phyloP scores from a whole-genome alignment of 192 early-diverging fungal species.

The Coemansia sp. region DNA sequence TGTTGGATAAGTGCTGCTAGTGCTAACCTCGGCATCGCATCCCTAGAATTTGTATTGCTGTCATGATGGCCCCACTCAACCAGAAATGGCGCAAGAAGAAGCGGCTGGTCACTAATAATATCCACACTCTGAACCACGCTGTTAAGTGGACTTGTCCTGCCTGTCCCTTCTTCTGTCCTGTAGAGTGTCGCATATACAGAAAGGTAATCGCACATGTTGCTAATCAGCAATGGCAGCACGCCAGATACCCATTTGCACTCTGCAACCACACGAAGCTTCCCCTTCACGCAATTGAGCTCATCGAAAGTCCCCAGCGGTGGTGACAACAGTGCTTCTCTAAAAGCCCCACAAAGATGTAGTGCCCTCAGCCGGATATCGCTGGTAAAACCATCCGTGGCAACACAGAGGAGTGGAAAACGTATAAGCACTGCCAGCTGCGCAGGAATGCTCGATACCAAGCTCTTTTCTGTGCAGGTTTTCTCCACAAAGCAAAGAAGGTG shows the following conservation, averaged over 20 bases:
- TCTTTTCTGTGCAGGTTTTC: neutral
- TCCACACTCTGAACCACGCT: slow-evolving; percentile 2
- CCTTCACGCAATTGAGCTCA: neutral
- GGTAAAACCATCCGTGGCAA: slow-evolving; percentile 10
- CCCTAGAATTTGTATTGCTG: neutral
- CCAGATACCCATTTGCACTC: slow-evolving; percentile 7
- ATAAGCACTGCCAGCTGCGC: neutral
- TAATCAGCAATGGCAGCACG: slow-evolving; percentile 9
- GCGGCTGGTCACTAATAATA: slow-evolving; percentile 4
- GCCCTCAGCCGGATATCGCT: neutral
- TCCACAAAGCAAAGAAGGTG: neutral
- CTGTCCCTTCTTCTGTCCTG: neutral
- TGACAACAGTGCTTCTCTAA: neutral
- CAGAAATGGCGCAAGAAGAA: slow-evolving; percentile 28
- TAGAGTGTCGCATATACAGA: neutral
- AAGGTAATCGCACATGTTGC: slow-evolving; percentile 8
- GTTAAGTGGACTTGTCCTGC: neutral
- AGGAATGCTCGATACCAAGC: neutral
- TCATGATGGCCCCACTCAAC: slow-evolving; percentile 10
- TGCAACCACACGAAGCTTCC: neutral
- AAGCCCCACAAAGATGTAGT: neutral
- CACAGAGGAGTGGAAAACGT: slow-evolving; percentile 10
- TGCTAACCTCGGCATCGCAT: neutral
- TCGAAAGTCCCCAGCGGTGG: neutral
- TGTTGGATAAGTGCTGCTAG: slow-evolving; percentile 12